Evolutionary conservation across 768 basidiomycete genomes (phyloP), one percentile per base, ranked within the genome.

Genomic region (Amanita rimosa): DNA sequence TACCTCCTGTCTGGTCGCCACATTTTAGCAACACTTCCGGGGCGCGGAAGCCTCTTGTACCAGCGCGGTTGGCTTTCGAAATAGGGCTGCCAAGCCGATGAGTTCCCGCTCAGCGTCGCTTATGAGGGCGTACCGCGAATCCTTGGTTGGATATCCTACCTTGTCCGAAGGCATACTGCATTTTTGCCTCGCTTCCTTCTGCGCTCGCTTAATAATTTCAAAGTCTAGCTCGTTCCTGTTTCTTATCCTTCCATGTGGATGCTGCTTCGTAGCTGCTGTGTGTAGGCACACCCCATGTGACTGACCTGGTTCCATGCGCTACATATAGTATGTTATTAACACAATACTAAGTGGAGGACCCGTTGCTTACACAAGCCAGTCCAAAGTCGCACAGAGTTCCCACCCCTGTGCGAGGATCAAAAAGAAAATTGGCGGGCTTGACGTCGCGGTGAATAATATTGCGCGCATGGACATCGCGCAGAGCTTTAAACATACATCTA

Each of bases 21-120:
- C 96, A 99, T 63, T 98, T 99, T 35, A 99, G 63, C 33, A 99
- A 65, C 2, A 99, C 95, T 58, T 99, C 96, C 0, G 96, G 96
- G 1, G 96, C 93, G 50, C 96, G 79, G 62, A 99, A 99, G 0
- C 96, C 96, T 57, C 96, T 70, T 10, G 96, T 99, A 3, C 96
- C 96, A 1, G 96, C 96, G 42, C 96, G 79, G 60, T 97, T 98
- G 2, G 96, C 93, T 63, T 94, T 94, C 46, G 89, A 85, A 34
- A 73, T 70, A 1, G 89, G 87, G 55, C 88, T 87, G 48, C 26
- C 9, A n/a, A 22, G 22, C 17, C 29, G 6, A 41, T 34, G 16
- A 42, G 17, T 6, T 46, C 31, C 10, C 10, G 5, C 39, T 24
- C 34, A 6, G 42, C 34, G 31, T 19, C 29, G 39, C 13, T 14